A percentile compares a stretch with the other conserved stretches of the same genome.
Evolutionary conservation across 2,329 filamentous ascomycete species (phyloP).

Genomic region (Pseudodiploospora longispora): DNA sequence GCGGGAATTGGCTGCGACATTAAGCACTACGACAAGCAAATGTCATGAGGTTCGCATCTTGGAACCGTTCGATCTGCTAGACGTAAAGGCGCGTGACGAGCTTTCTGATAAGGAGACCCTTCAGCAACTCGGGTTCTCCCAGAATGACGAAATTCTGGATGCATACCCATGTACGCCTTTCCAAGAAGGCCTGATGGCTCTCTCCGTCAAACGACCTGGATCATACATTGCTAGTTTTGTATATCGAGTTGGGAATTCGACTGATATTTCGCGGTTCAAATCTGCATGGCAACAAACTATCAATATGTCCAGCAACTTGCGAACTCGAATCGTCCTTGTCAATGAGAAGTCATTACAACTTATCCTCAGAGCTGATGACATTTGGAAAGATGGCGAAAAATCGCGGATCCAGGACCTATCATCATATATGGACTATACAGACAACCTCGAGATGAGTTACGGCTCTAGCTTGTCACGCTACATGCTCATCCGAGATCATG

Average conservation of each 20-base stretch:
- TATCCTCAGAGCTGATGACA: conserved; percentile 9
- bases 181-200: conserved; percentile 29
- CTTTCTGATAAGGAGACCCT: neutral
- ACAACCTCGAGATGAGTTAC: conserved; percentile 4
- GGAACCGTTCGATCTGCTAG: conserved; percentile 1
- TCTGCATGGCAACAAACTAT: conserved; percentile 16
- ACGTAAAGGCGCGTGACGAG: neutral
- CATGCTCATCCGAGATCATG: neutral
- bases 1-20: conserved; percentile 1
- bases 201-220: conserved; percentile 21
- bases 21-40: neutral
- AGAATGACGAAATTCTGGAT: conserved; percentile 7
- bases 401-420: neutral
- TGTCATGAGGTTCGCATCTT: neutral
- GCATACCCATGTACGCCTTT: conserved; percentile 28
- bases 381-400: neutral
- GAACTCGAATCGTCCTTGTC: conserved; percentile 7
- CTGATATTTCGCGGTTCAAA: conserved; percentile 17
- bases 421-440: neutral
- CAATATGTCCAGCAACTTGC: conserved; percentile 1
- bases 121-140: neutral
- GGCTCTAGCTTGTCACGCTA: conserved; percentile 4
- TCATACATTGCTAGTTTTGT: conserved; percentile 11
- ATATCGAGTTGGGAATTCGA: conserved; percentile 20
- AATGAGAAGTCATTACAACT: conserved; percentile 8